Conservation (phyloP, 164 flowering plant species). For the Magnolia officinalis region DNA sequence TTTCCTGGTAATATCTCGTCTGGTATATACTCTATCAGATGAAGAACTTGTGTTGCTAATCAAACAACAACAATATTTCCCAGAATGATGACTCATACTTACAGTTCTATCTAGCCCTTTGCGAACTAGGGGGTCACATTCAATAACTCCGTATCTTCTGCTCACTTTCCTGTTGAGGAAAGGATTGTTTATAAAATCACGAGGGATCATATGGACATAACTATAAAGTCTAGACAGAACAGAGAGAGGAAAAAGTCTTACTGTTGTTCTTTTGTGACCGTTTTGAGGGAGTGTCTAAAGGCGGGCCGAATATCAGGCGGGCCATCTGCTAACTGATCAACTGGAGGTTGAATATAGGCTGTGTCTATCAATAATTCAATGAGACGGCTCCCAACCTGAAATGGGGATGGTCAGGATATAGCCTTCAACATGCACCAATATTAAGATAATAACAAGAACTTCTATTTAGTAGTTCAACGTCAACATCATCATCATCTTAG, state of each 20-base stretch:
- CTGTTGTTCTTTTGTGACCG: slow-evolving; percentile 37
- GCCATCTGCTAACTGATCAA: slow-evolving; percentile 55
- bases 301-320: slow-evolving; percentile 94
- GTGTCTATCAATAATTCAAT: slow-evolving; percentile 74
- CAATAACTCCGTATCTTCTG: slow-evolving; percentile 58
- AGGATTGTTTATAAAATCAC: not conserved
- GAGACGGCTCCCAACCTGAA: slow-evolving; percentile 85
- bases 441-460: not conserved
- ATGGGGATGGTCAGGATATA: slow-evolving; percentile 9
- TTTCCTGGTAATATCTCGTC: not conserved
- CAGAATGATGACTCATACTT: slow-evolving; percentile 21
- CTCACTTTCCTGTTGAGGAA: slow-evolving; percentile 38
- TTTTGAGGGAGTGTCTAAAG: slow-evolving; percentile 60
- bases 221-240: not conserved
- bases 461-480: not conserved
- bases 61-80: slow-evolving; percentile 1
- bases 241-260: slow-evolving; percentile 19
- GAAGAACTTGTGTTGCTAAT: not conserved
- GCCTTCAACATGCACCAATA: slow-evolving; percentile 4
- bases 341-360: slow-evolving; percentile 84
- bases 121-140: slow-evolving; percentile 49
- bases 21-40: not conserved
- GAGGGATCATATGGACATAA: not conserved
- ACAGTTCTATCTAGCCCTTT: slow-evolving; percentile 55
- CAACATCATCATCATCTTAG: not conserved